Evolutionary conservation across 495 filamentous ascomycete species (phyloP).

Genomic region (Aspergillus homomorphus): DNA sequence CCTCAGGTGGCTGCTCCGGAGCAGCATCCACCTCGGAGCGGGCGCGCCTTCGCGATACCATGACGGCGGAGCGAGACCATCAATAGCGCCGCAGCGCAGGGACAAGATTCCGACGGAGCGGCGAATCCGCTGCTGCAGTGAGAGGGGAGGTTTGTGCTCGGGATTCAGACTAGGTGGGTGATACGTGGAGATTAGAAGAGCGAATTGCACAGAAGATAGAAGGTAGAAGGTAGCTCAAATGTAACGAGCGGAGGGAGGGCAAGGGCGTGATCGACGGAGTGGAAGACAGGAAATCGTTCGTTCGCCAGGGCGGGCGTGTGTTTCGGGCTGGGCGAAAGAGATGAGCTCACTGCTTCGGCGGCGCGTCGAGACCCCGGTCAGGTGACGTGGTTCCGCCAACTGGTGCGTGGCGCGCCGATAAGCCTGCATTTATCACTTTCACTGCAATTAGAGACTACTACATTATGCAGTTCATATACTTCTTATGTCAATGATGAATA

Average conservation of each 20-base stretch:
- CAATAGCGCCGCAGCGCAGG: slow-evolving; percentile 25
- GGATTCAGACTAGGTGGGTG: not conserved
- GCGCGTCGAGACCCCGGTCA: slow-evolving; percentile 41
- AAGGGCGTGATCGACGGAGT: not conserved
- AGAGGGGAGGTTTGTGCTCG: not conserved
- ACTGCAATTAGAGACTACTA: not conserved
- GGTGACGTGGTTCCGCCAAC: slow-evolving; percentile 26
- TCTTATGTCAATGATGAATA: too few species aligned
- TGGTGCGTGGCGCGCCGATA: slow-evolving; percentile 14
- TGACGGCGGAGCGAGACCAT: slow-evolving; percentile 39
- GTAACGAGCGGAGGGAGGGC: not conserved
- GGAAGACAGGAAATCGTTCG: slow-evolving; percentile 4
- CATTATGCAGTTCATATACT: too few species aligned
- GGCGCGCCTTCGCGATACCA: slow-evolving; percentile 66
- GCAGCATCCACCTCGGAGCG: slow-evolving; percentile 61
- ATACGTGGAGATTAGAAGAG: not conserved
- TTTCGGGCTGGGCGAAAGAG: slow-evolving; percentile 28
- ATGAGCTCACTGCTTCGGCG: slow-evolving; percentile 33
- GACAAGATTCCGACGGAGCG: slow-evolving; percentile 12
- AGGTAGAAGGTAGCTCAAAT: not conserved
- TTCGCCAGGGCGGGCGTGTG: slow-evolving; percentile 13
- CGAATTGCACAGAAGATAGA: slow-evolving; percentile 9
- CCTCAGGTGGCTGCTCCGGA: slow-evolving; percentile 44
- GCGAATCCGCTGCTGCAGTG: slow-evolving; percentile 2
- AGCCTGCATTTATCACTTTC: slow-evolving; percentile 4